Evolutionary conservation across 2,329 filamentous ascomycete species (phyloP), one percentile per base, ranked within the genome.

Genomic region (Ascochyta pisi): DNA sequence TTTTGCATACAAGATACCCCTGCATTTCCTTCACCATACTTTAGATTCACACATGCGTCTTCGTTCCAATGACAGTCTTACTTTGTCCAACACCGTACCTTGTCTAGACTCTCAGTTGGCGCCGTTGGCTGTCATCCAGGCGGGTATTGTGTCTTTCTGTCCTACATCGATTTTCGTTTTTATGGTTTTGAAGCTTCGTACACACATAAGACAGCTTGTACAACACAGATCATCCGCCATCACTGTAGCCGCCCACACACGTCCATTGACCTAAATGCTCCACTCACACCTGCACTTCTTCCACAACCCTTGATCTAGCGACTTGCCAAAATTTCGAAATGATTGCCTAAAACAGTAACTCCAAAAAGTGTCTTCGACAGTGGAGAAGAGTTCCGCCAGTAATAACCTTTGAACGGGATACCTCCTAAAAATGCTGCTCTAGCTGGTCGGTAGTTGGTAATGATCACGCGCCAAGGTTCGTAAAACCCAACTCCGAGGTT

Each of bases 1-100:
- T 4, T 33, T 29, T 29, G 33, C 40, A 24, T 24, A 43, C 38
- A 43, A 42, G 15, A 54, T 48, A 54, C 50, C 50, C 50, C 39
- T 43, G 22, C 9, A 31, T 47, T 8, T 37, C 7, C 24, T 41
- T 26, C n/a, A 22, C n/a, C 6, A 13, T 16, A 5, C n/a, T 38
- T 15, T 31, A 9, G 12, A 15, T 26, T 2, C 6, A n/a, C 35
- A 22, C 5, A 12, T 38, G 13, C 12, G 8, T 31, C 9, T 46
- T 46, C 8, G 8, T 4, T 39, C 7, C 3, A 16, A 7, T 23
- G 16, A 22, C 2, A 22, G 8, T 19, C 4, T 29, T 22, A 12
- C n/a, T 19, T 1, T 6, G 5, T 27, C 6, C 10, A 27, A 15
- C 23, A 29, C 24, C n/a, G 24, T 9, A 39, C 37, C 7, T 23